These are phyloP conservation scores for Venturia nashicola DNA, from an alignment of 2,329 filamentous ascomycete species.

Conservation along the genomic window DNA sequence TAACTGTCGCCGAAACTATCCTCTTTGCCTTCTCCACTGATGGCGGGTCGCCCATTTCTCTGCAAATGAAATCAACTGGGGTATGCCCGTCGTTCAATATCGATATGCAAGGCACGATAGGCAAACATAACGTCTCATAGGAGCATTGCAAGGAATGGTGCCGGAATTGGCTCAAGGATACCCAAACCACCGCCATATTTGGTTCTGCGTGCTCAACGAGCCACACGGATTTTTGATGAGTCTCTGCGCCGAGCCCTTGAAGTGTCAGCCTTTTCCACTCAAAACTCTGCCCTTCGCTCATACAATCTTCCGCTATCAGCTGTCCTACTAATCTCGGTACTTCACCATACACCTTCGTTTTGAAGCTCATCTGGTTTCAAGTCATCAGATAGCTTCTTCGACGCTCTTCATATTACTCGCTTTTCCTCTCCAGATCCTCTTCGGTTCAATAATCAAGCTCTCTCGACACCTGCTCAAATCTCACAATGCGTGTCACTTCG, in stretches of 20 bases:
- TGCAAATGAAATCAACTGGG: neutral
- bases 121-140: neutral
- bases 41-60: neutral
- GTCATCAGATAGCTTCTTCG: neutral
- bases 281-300: neutral
- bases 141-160: neutral
- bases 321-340: neutral
- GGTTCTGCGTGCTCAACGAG: neutral
- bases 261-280: neutral
- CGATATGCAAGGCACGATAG: neutral
- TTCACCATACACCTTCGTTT: neutral
- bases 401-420: neutral
- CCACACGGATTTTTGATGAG: neutral
- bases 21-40: neutral
- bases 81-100: neutral
- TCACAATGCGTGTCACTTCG: constrained; percentile 6
- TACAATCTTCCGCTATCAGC: neutral
- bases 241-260: neutral
- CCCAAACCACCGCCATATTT: neutral
- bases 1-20: neutral
- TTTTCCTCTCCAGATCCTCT: neutral
- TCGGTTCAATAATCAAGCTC: neutral
- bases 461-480: neutral
- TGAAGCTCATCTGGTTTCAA: neutral
- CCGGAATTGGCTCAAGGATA: neutral